Evolutionary conservation across 1,284 basidiomycete species (phyloP), one percentile per base, ranked within the genome.

Genomic region (Puccinia coronata): DNA sequence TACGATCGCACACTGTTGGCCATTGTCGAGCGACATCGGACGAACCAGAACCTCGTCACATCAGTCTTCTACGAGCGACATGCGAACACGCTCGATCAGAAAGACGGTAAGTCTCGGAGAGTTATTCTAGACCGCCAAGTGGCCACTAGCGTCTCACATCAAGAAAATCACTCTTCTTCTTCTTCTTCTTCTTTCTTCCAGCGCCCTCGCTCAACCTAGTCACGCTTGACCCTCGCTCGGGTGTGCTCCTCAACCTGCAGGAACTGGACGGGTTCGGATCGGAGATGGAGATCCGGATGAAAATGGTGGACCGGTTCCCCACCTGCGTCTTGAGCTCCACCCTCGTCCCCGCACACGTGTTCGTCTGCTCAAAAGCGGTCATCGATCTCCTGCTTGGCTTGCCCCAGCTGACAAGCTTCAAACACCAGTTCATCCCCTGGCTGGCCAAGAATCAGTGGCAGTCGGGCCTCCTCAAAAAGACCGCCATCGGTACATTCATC

Each of bases 371-470:
- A 16, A 16, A 51, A 23, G 47, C 53, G 14, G 69, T 80, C 18
- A 41, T 53, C 41, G 39, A 57, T 43, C 57, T 80, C 11, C 36
- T 80, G 25, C n/a, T 41, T 11, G 41, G 31, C 25, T 49, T 67
- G 63, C 65, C 55, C 43, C 34, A 72, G 36, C 31, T 72, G 16
- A 25, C 28, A 12, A 71, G 65, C 31, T 80, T 80, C 67, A 80
- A 80, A 31, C 43, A 70, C 39, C 61, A 80, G 25, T 71, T 80
- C 39, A 53, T 80, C 0, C 77, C 77, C 41, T 80, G 77, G 77
- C n/a, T 80, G 9, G 77, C 77, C 14, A 80, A 80, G 51, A 51
- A 67, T 23, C 77, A 80, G 49, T 80, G 77, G 77, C 77, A 80
- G 57, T 11, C 49, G 2, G 77, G 77, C 4, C 47, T 80, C 5